Evolutionary conservation across 1,284 basidiomycete genomes (phyloP).

Genomic region (Neotropicomus parvogracilis): DNA sequence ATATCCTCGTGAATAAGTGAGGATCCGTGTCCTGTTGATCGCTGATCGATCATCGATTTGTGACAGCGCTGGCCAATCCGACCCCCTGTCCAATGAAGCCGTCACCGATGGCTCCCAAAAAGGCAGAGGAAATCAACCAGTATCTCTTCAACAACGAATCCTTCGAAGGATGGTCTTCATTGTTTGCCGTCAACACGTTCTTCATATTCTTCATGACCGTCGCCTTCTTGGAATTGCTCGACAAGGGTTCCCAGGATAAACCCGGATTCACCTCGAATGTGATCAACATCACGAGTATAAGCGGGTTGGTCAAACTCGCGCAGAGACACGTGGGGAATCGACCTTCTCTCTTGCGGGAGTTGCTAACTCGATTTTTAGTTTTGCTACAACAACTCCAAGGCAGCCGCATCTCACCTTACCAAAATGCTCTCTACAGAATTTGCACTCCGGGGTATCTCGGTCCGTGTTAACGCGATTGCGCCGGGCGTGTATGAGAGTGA

Average conservation of each 20-base stretch:
- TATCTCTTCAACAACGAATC: constrained; percentile 67
- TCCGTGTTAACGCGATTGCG: constrained; percentile 66
- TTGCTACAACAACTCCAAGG: constrained; percentile 75
- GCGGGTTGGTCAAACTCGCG: constrained; percentile 61
- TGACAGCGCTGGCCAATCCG: constrained; percentile 65
- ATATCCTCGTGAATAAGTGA: constrained; percentile 80
- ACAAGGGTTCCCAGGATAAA: constrained; percentile 61
- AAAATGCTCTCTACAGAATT: constrained; percentile 74
- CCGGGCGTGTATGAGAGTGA: constrained; percentile 74
- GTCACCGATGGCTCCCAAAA: constrained; percentile 53
- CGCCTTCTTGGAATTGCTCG: constrained; percentile 72
- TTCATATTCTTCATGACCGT: constrained; percentile 72
- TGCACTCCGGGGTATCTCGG: constrained; percentile 59
- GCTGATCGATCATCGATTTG: constrained; percentile 1
- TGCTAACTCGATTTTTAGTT: constrained; percentile 47
- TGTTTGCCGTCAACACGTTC: constrained; percentile 66
- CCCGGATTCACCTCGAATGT: constrained; percentile 58
- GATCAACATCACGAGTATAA: constrained; percentile 75
- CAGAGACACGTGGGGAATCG: constrained; percentile 64
- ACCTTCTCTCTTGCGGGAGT: background rate
- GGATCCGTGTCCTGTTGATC: constrained; percentile 15
- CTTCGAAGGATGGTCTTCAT: constrained; percentile 55
- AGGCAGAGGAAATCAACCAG: constrained; percentile 58
- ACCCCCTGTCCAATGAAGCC: constrained; percentile 56
- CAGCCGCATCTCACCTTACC: constrained; percentile 69